phyloP scores from a whole-genome alignment of 352 stramenopile species.

The Globisporangium paddicum region DNA sequence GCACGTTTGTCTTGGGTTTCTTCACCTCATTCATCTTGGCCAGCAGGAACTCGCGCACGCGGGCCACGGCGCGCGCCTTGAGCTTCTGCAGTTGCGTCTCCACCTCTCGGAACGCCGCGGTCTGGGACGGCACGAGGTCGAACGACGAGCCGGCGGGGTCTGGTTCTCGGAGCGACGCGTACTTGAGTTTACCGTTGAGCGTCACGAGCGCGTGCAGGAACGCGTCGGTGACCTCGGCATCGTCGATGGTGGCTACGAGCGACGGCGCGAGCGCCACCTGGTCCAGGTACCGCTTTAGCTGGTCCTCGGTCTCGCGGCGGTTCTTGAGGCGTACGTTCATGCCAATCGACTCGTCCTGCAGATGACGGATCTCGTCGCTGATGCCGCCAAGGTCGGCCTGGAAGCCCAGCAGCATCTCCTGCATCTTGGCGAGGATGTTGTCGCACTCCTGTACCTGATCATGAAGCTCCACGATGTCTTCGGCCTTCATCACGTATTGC shows the following conservation, averaged over 20 bases:
- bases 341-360: constrained; percentile 94
- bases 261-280: constrained; percentile 94
- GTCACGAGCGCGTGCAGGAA: constrained; percentile 93
- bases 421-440: constrained; percentile 94
- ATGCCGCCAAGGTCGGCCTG: constrained; percentile 97
- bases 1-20: constrained; percentile 97
- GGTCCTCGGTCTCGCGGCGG: constrained; percentile 90
- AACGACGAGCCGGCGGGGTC: constrained; percentile 69
- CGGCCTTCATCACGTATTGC: constrained; percentile 85
- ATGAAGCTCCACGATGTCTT: constrained; percentile 90
- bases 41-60: constrained; percentile 93
- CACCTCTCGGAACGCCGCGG: constrained; percentile 91
- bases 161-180: constrained; percentile 63
- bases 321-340: constrained; percentile 96
- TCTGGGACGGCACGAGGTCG: constrained; percentile 87
- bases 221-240: constrained; percentile 91
- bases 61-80: constrained; percentile 60
- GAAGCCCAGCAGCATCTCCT: constrained; percentile 98
- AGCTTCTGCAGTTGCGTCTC: constrained; percentile 90
- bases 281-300: constrained; percentile 93
- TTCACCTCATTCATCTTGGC: constrained; percentile 92
- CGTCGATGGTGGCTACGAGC: constrained; percentile 90
- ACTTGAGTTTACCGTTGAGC: constrained; percentile 92
- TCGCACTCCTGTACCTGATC: constrained; percentile 96
- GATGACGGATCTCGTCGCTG: constrained; percentile 95